These are phyloP conservation scores for Hypoxylon sp. DNA, from an alignment of 2,329 filamentous ascomycete genomes.

Conservation along the genomic window DNA sequence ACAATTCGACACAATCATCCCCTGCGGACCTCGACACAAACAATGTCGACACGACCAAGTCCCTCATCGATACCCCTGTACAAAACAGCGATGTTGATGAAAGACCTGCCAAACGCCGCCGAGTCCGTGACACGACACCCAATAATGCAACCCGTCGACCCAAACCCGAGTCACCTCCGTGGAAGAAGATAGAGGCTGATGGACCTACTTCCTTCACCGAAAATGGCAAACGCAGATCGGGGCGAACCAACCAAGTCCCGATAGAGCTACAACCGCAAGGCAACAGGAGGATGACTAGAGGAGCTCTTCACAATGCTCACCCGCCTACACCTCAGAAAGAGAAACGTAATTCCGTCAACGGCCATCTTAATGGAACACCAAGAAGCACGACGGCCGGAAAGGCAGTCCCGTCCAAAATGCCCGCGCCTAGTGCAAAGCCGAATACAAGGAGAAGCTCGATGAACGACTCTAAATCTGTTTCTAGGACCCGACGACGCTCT, in stretches of 20 bases:
- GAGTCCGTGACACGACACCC: slow-evolving; percentile 60
- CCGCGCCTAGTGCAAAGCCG: slow-evolving; percentile 35
- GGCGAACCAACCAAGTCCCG: slow-evolving; percentile 66
- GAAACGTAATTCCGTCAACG: slow-evolving; percentile 42
- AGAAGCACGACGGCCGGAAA: slow-evolving; percentile 46
- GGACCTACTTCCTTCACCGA: slow-evolving; percentile 86
- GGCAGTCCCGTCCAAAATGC: slow-evolving; percentile 37
- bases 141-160: slow-evolving; percentile 45
- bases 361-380: slow-evolving; percentile 43
- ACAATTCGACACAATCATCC: slow-evolving; percentile 6
- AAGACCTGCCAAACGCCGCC: slow-evolving; percentile 71
- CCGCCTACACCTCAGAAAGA: slow-evolving; percentile 47
- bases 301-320: slow-evolving; percentile 50
- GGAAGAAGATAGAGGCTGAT: slow-evolving; percentile 85
- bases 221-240: slow-evolving; percentile 74
- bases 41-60: slow-evolving; percentile 20
- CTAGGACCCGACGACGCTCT: slow-evolving; percentile 50
- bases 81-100: slow-evolving; percentile 50
- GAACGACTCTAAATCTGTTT: slow-evolving; percentile 34
- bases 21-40: slow-evolving; percentile 27
- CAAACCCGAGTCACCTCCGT: slow-evolving; percentile 80
- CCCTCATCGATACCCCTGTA: slow-evolving; percentile 38
- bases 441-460: slow-evolving; percentile 36
- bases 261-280: slow-evolving; percentile 59
- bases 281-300: slow-evolving; percentile 61